Percentiles rank a stretch among this genome's conserved stretches.
Evolutionary conservation across 2,329 filamentous ascomycete genomes (phyloP).

Genomic region (Aspergillus pseudoviridinutans): DNA sequence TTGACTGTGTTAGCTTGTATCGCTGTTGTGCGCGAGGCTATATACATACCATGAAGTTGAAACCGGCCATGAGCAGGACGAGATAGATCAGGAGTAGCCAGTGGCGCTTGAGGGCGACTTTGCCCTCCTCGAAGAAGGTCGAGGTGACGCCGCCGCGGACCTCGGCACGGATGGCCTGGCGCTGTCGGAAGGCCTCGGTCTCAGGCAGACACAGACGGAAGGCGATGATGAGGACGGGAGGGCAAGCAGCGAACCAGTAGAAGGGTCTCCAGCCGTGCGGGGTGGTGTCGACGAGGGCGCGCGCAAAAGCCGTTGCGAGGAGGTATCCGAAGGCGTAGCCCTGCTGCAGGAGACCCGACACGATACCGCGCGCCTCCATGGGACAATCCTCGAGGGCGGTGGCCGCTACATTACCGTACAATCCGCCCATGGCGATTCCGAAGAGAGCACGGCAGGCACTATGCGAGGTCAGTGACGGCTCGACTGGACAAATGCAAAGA

Average conservation of each 20-base stretch:
- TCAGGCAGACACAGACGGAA: conserved; percentile 76
- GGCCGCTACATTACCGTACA: conserved; percentile 60
- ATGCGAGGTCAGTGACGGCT: not conserved
- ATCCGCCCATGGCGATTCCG: conserved; percentile 61
- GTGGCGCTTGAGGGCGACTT: conserved; percentile 71
- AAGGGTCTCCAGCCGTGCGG: conserved; percentile 76
- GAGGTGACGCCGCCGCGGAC: conserved; percentile 55
- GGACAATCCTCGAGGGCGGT: conserved; percentile 62
- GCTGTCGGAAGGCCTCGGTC: conserved; percentile 67
- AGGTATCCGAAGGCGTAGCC: conserved; percentile 63
- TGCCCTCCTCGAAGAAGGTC: conserved; percentile 72
- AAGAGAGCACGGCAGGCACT: conserved; percentile 55
- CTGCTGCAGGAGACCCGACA: conserved; percentile 61
- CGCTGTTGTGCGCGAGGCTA: not conserved
- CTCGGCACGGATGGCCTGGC: conserved; percentile 59
- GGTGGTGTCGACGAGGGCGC: conserved; percentile 60
- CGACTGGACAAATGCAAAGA: not conserved
- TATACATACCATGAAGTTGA: conserved; percentile 71
- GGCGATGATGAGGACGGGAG: conserved; percentile 74
- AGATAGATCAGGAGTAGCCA: conserved; percentile 79
- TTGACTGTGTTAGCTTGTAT: not conserved
- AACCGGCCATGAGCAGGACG: conserved; percentile 81
- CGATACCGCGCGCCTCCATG: conserved; percentile 53
- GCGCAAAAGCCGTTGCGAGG: conserved; percentile 54
- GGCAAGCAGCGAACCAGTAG: conserved; percentile 83